These are phyloP conservation scores for Globisporangium splendens DNA, from an alignment of 352 stramenopile genomes.

Conservation along the genomic window DNA sequence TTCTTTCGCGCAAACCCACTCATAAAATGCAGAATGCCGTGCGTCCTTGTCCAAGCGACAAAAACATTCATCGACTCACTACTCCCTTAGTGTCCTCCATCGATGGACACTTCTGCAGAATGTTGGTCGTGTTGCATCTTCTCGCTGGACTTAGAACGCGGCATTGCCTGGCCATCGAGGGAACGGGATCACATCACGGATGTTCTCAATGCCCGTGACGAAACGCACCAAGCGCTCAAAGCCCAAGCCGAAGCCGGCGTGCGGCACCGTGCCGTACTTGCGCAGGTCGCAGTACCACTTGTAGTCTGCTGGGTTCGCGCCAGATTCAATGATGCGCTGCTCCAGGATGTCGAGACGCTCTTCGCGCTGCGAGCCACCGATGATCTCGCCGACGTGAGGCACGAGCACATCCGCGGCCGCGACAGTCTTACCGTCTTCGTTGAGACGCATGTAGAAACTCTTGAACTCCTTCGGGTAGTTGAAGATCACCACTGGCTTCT, in stretches of 20 bases:
- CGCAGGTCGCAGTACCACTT: conserved; percentile 98
- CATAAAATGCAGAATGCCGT: too few relatives aligned
- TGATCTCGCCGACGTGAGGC: conserved; percentile 94
- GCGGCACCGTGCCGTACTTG: conserved; percentile 95
- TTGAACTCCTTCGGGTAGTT: conserved; percentile 98
- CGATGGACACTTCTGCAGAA: too few relatives aligned
- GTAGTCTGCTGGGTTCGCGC: conserved; percentile 69
- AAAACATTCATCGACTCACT: too few relatives aligned
- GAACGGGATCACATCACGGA: conserved; percentile 97
- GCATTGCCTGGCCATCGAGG: conserved; percentile 95
- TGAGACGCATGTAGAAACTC: conserved; percentile 99
- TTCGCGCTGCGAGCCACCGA: conserved; percentile 96
- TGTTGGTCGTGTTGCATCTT: too few relatives aligned
- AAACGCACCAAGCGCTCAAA: conserved; percentile 99
- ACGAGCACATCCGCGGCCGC: conserved; percentile 97
- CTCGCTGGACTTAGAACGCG: conserved; percentile 57
- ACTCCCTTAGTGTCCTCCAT: too few relatives aligned
- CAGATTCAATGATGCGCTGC: conserved; percentile 26
- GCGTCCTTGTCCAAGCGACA: too few relatives aligned
- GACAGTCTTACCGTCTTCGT: conserved; percentile 91
- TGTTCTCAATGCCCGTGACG: conserved; percentile 97
- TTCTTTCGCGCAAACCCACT: too few relatives aligned
- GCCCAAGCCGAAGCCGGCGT: conserved; percentile 96
- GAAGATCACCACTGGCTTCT: conserved; percentile 97
- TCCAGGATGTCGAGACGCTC: conserved; percentile 90